A percentile compares a stretch with the other conserved stretches of the same genome.
These are phyloP conservation scores for Leccinum barrowsii DNA, from an alignment of 768 basidiomycete species.

Conservation along the genomic window DNA sequence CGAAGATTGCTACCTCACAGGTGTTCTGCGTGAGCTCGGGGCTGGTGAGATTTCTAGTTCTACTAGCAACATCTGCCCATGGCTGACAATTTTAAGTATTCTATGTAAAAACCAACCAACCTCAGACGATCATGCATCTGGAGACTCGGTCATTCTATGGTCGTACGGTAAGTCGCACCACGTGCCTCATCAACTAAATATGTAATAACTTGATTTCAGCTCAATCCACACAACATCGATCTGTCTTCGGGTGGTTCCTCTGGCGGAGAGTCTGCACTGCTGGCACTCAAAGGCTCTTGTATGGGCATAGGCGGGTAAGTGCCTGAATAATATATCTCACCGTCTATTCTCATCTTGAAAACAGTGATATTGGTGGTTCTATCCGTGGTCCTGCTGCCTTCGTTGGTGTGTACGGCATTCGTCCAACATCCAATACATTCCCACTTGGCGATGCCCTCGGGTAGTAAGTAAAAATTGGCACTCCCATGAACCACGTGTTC, in stretches of 20 bases:
- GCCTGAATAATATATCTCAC: constrained; percentile 4
- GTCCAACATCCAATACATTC: constrained; percentile 36
- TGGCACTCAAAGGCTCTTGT: constrained; percentile 44
- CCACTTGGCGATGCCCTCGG: constrained; percentile 10
- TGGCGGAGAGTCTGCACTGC: constrained; percentile 48
- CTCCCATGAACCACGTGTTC: constrained; percentile 2
- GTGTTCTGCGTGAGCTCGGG: constrained; percentile 39
- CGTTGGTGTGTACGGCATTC: constrained; percentile 39
- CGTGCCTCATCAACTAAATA: neutral
- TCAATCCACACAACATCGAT: constrained; percentile 43
- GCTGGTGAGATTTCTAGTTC: constrained; percentile 30
- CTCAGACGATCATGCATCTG: constrained; percentile 41
- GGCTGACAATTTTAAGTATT: constrained; percentile 28
- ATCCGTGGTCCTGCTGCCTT: constrained; percentile 37
- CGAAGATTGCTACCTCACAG: constrained; percentile 29
- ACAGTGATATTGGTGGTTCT: constrained; percentile 35
- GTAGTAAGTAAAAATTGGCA: constrained; percentile 17
- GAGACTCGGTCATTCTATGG: constrained; percentile 33
- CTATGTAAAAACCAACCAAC: constrained; percentile 43
- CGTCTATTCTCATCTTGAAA: neutral
- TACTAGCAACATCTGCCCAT: neutral
- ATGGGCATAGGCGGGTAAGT: constrained; percentile 41
- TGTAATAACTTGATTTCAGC: constrained; percentile 18
- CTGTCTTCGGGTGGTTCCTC: constrained; percentile 50
- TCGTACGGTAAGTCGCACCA: constrained; percentile 20